These are phyloP conservation scores for Heritiera fomes DNA, from an alignment of 345 rosid species.

Conservation along the genomic window DNA sequence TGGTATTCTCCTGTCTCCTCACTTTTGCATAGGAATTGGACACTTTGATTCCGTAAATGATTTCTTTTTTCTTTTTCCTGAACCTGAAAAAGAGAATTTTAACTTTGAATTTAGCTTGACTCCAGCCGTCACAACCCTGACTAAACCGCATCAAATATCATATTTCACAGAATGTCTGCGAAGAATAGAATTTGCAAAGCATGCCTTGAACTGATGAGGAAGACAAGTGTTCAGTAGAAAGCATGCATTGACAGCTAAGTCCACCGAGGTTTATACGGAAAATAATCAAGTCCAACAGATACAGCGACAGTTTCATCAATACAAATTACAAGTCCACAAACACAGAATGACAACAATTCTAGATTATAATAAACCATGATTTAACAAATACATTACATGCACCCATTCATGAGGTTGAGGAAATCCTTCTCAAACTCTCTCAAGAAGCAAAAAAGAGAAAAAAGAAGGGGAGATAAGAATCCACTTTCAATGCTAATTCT, in stretches of 20 bases:
- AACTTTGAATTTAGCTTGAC: no score
- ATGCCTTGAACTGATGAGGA: no score
- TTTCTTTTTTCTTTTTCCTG: no score
- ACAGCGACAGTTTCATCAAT: not conserved
- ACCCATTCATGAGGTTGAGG: not conserved
- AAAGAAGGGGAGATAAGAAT: not conserved
- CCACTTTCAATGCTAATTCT: not conserved
- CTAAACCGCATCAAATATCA: no score
- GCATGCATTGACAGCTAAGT: not conserved
- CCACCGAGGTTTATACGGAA: no score
- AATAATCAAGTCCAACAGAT: not conserved
- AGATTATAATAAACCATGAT: conserved; percentile 5
- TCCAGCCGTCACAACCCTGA: no score
- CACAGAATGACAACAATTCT: not conserved
- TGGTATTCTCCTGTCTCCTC: not conserved
- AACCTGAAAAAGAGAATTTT: no score
- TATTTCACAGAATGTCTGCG: no score
- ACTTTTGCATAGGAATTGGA: no score
- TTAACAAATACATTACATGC: not conserved
- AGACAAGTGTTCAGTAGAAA: not conserved
- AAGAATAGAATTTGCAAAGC: no score
- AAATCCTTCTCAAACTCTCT: conserved; percentile 1
- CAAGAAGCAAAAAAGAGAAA: not conserved
- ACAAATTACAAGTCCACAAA: conserved; percentile 1
- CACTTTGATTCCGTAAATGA: not conserved